Evolutionary conservation across 108 stramenopile species (phyloP).

Genomic region (Poteriospumella lacustris): DNA sequence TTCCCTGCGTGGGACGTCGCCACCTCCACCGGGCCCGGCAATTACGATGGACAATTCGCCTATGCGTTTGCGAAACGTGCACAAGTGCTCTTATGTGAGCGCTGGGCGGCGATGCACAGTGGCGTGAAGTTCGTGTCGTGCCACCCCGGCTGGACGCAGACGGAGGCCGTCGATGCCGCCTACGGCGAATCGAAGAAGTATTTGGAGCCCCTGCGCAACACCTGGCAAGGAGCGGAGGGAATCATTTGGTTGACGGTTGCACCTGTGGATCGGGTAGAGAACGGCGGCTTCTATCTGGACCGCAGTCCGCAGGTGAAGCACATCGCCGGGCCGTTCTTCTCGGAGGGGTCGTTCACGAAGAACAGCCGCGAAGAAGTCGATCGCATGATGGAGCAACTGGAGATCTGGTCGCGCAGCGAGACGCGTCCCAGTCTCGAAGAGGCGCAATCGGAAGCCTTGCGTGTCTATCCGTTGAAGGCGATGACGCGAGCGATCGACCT

Average conservation of each 20-base stretch:
- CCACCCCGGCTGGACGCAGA: constrained; percentile 67
- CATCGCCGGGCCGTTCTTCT: constrained; percentile 71
- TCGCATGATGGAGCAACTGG: constrained; percentile 65
- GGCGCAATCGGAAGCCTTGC: neutral
- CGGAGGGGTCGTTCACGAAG: constrained; percentile 70
- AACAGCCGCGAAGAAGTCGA: constrained; percentile 68
- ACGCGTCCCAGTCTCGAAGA: neutral
- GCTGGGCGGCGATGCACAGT: constrained; percentile 30
- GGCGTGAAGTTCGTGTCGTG: constrained; percentile 33
- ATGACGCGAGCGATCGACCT: neutral
- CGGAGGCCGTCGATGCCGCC: constrained; percentile 71
- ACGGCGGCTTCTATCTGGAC: constrained; percentile 81
- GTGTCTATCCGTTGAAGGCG: neutral
- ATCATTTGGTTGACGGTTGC: constrained; percentile 68
- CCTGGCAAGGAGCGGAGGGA: constrained; percentile 87
- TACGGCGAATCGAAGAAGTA: constrained; percentile 70
- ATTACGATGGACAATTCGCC: constrained; percentile 71
- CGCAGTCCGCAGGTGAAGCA: constrained; percentile 69
- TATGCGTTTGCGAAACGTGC: constrained; percentile 85
- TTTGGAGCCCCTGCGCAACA: constrained; percentile 70
- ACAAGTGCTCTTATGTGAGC: constrained; percentile 77
- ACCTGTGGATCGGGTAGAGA: constrained; percentile 49
- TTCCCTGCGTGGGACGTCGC: constrained; percentile 74
- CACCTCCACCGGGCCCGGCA: constrained; percentile 39
- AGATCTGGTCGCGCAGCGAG: constrained; percentile 20